Evolutionary conservation across 495 filamentous ascomycete species (phyloP).

Genomic region (Penicillium pulvis): DNA sequence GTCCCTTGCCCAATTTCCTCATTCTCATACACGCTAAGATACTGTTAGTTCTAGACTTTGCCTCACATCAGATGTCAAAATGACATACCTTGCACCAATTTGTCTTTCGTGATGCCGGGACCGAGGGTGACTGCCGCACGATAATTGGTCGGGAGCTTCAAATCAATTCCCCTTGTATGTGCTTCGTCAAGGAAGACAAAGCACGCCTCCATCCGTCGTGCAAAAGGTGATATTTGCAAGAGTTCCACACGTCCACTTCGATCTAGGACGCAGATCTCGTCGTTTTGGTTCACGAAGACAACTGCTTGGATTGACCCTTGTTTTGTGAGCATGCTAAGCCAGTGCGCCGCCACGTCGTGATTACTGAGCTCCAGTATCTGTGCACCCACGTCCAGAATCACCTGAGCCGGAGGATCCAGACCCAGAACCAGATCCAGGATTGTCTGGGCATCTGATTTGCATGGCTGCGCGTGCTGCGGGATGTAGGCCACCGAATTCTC

Average conservation of each 20-base stretch:
- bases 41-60: neutral
- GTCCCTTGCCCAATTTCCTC: conserved; percentile 61
- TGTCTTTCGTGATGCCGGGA: conserved; percentile 68
- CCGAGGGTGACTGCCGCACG: conserved; percentile 72
- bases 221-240: conserved; percentile 62
- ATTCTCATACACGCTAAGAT: conserved; percentile 65
- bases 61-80: neutral
- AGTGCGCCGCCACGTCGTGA: conserved; percentile 37
- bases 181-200: conserved; percentile 75
- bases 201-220: conserved; percentile 59
- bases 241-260: conserved; percentile 48
- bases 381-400: conserved; percentile 75
- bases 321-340: conserved; percentile 11
- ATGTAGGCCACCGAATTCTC: conserved; percentile 52
- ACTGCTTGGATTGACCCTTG: conserved; percentile 35
- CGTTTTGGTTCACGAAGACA: conserved; percentile 50
- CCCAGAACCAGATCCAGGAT: conserved; percentile 48
- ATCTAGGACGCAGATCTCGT: conserved; percentile 50
- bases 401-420: conserved; percentile 45
- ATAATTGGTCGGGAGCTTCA: conserved; percentile 62
- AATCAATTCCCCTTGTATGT: conserved; percentile 75
- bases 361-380: conserved; percentile 70
- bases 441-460: conserved; percentile 34
- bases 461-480: neutral
- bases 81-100: conserved; percentile 70